A percentile compares a stretch with the other conserved stretches of the same genome.
Evolutionary conservation across 257 asterid species (phyloP).

Genomic region (Lithospermum erythrorhizon): DNA sequence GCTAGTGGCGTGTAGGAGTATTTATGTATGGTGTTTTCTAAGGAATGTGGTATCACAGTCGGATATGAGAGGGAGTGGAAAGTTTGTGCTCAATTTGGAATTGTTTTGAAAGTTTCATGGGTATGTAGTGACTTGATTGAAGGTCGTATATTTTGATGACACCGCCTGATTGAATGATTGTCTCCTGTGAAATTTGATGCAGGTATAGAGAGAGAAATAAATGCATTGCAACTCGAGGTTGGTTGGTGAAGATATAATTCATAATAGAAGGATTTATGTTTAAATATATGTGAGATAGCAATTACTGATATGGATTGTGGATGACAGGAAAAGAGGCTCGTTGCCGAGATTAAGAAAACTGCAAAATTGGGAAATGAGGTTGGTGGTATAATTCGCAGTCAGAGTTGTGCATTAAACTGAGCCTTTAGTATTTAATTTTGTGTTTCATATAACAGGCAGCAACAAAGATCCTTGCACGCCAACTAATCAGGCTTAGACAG

Average conservation of each 20-base stretch:
- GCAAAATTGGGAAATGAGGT: slow-evolving; percentile 99
- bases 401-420: not conserved
- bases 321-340: slow-evolving; percentile 82
- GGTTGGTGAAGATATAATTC: not conserved
- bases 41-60: not conserved
- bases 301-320: slow-evolving; percentile 4
- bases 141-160: not conserved
- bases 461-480: slow-evolving; percentile 83
- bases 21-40: not conserved
- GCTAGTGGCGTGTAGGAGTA: not conserved
- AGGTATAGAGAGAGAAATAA: slow-evolving; percentile 80
- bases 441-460: slow-evolving; percentile 47
- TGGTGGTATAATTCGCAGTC: too few species aligned
- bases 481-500: slow-evolving; percentile 75
- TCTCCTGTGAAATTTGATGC: slow-evolving; percentile 13
- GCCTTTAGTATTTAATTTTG: not conserved
- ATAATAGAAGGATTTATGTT: not conserved
- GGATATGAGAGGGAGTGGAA: not conserved
- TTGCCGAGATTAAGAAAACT: slow-evolving; percentile 84
- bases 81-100: not conserved
- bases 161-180: not conserved
- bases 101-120: not conserved
- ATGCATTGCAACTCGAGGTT: slow-evolving; percentile 68
- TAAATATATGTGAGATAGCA: slow-evolving; percentile 2
- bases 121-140: not conserved